Conservation (phyloP, 2,329 filamentous ascomycete genomes). For the Davidsoniella virescens region DNA sequence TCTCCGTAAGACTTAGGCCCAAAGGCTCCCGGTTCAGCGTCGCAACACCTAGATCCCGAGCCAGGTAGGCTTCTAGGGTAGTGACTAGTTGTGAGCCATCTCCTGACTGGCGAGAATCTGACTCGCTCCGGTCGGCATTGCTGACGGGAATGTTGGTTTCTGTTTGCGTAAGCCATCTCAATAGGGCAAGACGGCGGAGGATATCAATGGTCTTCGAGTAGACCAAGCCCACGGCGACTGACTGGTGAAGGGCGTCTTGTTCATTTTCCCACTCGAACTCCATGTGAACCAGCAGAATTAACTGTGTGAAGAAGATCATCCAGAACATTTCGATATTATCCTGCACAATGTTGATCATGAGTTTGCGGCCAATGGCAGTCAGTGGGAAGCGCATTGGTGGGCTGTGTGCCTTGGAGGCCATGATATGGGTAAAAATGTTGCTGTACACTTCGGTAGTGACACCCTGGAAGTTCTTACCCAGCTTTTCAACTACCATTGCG, state of each 20-base stretch:
- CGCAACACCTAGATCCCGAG: conserved; percentile 46
- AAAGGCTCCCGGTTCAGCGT: conserved; percentile 34
- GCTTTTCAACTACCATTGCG: conserved; percentile 46
- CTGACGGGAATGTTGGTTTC: conserved; percentile 35
- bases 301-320: conserved; percentile 62
- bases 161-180: conserved; percentile 50
- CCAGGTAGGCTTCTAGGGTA: conserved; percentile 37
- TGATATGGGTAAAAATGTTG: conserved; percentile 25
- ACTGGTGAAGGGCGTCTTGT: conserved; percentile 44
- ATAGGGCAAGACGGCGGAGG: conserved; percentile 57
- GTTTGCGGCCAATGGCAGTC: conserved; percentile 60
- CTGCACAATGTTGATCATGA: conserved; percentile 60
- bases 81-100: conserved; percentile 27
- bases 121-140: conserved; percentile 20
- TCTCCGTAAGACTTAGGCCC: conserved; percentile 45
- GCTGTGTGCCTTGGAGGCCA: conserved; percentile 21
- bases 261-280: conserved; percentile 65
- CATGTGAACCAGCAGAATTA: conserved; percentile 74
- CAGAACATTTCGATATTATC: conserved; percentile 61
- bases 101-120: conserved; percentile 24
- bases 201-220: conserved; percentile 54
- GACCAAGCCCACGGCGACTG: conserved; percentile 50
- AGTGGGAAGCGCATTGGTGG: conserved; percentile 33
- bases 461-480: conserved; percentile 49
- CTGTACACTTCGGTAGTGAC: conserved; percentile 40